These are phyloP conservation scores for Acacia melanoxylon DNA, from an alignment of 306 rosid species.

Conservation along the genomic window DNA sequence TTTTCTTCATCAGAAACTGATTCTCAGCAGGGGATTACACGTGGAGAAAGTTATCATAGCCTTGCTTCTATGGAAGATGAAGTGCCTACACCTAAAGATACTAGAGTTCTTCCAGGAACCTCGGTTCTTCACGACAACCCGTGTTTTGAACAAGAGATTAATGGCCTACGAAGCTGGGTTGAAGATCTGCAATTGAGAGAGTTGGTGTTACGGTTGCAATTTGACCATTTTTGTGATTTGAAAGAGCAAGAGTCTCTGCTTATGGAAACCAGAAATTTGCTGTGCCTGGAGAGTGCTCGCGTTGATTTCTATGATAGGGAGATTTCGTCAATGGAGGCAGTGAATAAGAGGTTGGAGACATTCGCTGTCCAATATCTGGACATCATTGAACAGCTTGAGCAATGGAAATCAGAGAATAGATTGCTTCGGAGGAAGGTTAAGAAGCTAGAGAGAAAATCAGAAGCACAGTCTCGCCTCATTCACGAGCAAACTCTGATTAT, in stretches of 20 bases:
- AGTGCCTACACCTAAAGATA: constrained; percentile 14
- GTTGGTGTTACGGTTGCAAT: constrained; percentile 48
- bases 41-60: constrained; percentile 39
- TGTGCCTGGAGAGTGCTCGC: constrained; percentile 47
- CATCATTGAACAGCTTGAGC: constrained; percentile 45
- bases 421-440: constrained; percentile 50
- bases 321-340: constrained; percentile 47
- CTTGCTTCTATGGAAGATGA: constrained; percentile 33
- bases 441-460: constrained; percentile 47
- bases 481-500: constrained; percentile 47
- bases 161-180: constrained; percentile 40
- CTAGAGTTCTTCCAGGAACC: constrained; percentile 1
- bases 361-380: constrained; percentile 37
- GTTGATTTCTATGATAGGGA: constrained; percentile 59
- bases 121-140: constrained; percentile 20
- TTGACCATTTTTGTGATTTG: constrained; percentile 53
- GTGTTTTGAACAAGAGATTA: constrained; percentile 43
- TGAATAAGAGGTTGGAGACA: constrained; percentile 45
- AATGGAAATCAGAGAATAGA: constrained; percentile 52
- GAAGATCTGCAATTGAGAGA: constrained; percentile 57
- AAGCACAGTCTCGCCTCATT: constrained; percentile 42
- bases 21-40: constrained; percentile 25
- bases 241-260: constrained; percentile 60
- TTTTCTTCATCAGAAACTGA: constrained; percentile 29
- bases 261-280: constrained; percentile 43